Evolutionary conservation across 2,329 filamentous ascomycete genomes (phyloP).

Genomic region (Fusarium veterinarium): DNA sequence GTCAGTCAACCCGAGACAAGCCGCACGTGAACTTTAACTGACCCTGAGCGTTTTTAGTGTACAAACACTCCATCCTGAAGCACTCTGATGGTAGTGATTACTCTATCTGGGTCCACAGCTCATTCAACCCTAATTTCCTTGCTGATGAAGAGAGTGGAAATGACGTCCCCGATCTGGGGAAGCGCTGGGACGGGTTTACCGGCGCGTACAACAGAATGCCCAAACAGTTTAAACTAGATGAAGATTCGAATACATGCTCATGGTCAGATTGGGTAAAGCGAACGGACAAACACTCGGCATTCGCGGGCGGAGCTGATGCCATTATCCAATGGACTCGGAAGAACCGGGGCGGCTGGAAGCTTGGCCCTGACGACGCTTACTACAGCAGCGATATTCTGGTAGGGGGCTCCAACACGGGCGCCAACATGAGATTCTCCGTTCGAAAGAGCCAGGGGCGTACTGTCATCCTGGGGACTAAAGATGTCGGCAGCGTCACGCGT

Average conservation of each 20-base stretch:
- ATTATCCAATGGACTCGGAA: background rate
- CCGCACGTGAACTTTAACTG: too few relatives aligned
- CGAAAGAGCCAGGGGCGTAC: background rate
- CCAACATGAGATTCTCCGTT: background rate
- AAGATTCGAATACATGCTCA: rapidly evolving
- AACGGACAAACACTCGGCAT: background rate
- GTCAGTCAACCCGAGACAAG: background rate
- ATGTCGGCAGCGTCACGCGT: background rate
- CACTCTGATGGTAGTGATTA: background rate
- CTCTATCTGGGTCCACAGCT: background rate
- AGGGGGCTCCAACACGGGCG: background rate
- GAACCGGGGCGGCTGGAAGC: background rate
- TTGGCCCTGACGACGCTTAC: background rate
- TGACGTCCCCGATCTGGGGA: background rate
- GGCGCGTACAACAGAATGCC: background rate
- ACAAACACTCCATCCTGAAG: background rate
- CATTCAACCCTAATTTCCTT: background rate
- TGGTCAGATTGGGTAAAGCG: rapidly evolving
- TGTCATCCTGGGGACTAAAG: background rate
- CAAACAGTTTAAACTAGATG: rapidly evolving
- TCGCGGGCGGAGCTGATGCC: background rate
- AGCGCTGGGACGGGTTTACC: background rate
- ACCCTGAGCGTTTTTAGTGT: background rate
- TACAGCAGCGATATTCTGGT: background rate
- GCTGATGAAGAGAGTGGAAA: background rate